These are phyloP conservation scores for Vachellia pachyceras DNA, from an alignment of 306 rosid species.

Conservation along the genomic window DNA sequence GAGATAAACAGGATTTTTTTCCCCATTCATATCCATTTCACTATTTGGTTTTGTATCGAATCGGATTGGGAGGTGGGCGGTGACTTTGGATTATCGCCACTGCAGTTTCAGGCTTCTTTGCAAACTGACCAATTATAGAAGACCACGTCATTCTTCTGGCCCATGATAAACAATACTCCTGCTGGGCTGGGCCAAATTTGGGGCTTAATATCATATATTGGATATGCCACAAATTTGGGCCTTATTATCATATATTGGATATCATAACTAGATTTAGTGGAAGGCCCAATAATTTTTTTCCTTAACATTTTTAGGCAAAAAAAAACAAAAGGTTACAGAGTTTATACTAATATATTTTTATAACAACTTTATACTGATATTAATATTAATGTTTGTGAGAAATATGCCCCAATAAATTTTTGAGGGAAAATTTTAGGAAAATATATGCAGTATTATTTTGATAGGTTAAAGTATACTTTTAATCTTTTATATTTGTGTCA, in stretches of 20 bases:
- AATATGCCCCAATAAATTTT: no score
- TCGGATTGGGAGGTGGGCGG: not conserved
- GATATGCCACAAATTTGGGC: no score
- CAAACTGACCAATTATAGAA: slow-evolving; percentile 27
- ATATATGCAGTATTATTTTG: no score
- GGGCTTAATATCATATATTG: not conserved
- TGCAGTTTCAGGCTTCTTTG: not conserved
- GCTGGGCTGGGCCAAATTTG: not conserved
- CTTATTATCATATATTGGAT: no score
- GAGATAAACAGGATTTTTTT: slow-evolving; percentile 10
- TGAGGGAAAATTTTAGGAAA: no score
- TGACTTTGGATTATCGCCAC: not conserved
- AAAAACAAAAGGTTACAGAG: no score
- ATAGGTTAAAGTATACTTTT: no score
- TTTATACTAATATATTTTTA: no score
- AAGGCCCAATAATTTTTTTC: not conserved
- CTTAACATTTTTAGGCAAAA: no score
- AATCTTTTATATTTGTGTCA: no score
- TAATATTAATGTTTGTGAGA: not conserved
- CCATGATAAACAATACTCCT: not conserved
- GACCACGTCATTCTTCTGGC: not conserved
- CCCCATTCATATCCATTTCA: not conserved
- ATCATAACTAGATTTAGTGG: no score
- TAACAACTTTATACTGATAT: no score
- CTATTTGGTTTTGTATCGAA: not conserved